Evolutionary conservation across 2,329 filamentous ascomycete species (phyloP).

Genomic region (Fusarium coicis): DNA sequence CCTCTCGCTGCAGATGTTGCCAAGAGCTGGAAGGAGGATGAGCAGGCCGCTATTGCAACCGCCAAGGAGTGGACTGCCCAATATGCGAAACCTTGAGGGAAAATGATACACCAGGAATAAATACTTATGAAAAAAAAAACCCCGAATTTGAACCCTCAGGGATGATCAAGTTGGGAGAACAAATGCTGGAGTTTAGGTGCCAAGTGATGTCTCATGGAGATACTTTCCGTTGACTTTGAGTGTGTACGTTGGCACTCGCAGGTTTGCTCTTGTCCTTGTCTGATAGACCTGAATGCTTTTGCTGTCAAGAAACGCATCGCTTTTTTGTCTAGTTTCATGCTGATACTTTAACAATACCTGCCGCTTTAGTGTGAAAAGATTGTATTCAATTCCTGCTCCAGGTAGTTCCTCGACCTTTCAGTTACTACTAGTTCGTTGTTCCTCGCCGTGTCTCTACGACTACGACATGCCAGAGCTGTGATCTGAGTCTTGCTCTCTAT

Average conservation of each 20-base stretch:
- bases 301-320: slow-evolving; percentile 13
- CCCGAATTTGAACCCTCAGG: slow-evolving; percentile 16
- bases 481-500: background rate
- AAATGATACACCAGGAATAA: slow-evolving; percentile 10
- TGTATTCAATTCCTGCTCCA: background rate
- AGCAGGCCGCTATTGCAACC: slow-evolving; percentile 90
- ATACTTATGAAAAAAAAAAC: background rate
- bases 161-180: slow-evolving; percentile 9
- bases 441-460: background rate
- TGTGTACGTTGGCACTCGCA: slow-evolving; percentile 27
- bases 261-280: slow-evolving; percentile 30
- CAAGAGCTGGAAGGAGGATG: slow-evolving; percentile 97
- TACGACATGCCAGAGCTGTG: background rate
- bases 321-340: slow-evolving; percentile 11
- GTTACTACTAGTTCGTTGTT: background rate
- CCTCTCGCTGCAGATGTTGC: slow-evolving; percentile 98
- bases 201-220: slow-evolving; percentile 27
- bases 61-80: slow-evolving; percentile 91
- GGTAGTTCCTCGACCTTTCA: background rate
- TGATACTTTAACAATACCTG: background rate
- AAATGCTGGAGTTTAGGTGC: slow-evolving; percentile 35
- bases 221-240: slow-evolving; percentile 21
- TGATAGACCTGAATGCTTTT: slow-evolving; percentile 25
- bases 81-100: slow-evolving; percentile 70
- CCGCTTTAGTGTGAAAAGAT: background rate